Conservation (phyloP, 306 rosid genomes). For the Morella rubra region DNA sequence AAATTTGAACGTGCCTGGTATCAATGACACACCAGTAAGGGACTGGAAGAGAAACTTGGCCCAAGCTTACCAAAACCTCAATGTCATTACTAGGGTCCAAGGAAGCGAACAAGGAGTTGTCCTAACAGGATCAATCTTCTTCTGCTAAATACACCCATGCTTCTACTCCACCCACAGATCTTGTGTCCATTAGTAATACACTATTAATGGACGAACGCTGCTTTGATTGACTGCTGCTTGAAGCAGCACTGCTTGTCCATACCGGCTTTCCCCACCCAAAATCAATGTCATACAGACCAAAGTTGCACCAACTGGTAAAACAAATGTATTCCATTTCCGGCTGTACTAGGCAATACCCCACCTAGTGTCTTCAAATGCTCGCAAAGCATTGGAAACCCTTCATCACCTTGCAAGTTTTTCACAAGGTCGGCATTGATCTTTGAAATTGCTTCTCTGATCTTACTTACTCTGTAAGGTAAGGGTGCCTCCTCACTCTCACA, state of each 20-base stretch:
- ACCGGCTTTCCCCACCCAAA: slow-evolving; percentile 26
- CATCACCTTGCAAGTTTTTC: not conserved
- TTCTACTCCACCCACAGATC: not conserved
- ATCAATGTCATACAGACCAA: slow-evolving; percentile 7
- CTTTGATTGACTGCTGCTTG: not conserved
- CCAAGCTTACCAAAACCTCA: too few species aligned
- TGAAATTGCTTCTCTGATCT: slow-evolving; percentile 8
- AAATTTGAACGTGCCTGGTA: too few species aligned
- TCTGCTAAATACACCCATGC: slow-evolving; percentile 14
- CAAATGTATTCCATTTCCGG: slow-evolving; percentile 6
- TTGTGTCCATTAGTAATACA: slow-evolving; percentile 7
- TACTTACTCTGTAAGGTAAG: not conserved
- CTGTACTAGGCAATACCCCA: not conserved
- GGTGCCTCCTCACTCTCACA: not conserved
- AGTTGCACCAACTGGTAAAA: slow-evolving; percentile 15
- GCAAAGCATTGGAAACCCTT: not conserved
- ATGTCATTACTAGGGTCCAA: slow-evolving; percentile 18
- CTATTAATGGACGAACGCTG: not conserved
- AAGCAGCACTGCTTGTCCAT: slow-evolving; percentile 2
- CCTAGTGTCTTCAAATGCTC: not conserved
- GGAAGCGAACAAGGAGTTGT: slow-evolving; percentile 17
- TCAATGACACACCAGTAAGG: too few species aligned
- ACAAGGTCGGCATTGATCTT: not conserved
- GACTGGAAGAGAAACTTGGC: too few species aligned
- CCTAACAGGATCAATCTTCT: not conserved